These are phyloP conservation scores for Chloris gayana DNA, from an alignment of 176 grass and related monocot genomes.

Conservation along the genomic window DNA sequence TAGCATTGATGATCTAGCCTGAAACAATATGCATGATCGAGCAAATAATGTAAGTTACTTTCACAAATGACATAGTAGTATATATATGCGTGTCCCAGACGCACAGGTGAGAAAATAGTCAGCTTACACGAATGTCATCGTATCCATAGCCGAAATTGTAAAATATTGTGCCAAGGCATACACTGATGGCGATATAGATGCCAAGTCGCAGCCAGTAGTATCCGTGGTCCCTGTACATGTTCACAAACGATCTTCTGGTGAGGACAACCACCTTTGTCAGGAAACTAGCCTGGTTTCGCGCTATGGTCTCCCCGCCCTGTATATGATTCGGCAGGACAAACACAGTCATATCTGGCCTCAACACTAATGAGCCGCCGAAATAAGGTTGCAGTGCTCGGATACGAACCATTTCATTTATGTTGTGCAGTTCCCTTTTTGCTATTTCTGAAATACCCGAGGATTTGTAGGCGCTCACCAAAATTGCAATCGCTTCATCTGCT, in stretches of 20 bases:
- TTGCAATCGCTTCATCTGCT: constrained; percentile 42
- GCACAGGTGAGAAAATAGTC: neutral
- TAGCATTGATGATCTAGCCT: constrained; percentile 66
- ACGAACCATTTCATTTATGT: constrained; percentile 38
- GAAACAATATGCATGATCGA: constrained; percentile 8
- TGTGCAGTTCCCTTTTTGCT: neutral
- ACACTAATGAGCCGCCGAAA: too few species aligned
- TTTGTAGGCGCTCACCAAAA: constrained; percentile 36
- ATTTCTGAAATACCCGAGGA: constrained; percentile 1
- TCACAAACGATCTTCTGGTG: constrained; percentile 54
- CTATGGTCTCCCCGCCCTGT: constrained; percentile 26
- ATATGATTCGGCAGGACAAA: neutral
- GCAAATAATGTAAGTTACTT: too few species aligned
- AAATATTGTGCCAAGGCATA: constrained; percentile 58
- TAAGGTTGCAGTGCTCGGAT: neutral
- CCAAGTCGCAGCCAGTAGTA: constrained; percentile 58
- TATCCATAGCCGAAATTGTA: constrained; percentile 45
- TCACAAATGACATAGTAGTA: too few species aligned
- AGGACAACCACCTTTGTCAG: constrained; percentile 44
- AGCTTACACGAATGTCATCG: constrained; percentile 48
- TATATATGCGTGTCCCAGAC: too few species aligned
- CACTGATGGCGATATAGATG: constrained; percentile 44
- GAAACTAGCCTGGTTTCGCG: constrained; percentile 44
- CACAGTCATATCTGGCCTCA: neutral
- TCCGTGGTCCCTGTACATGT: constrained; percentile 58